Percentiles rank a stretch among this genome's conserved stretches.
phyloP scores from a whole-genome alignment of 306 rosid genomes.

The Ormosia semicastrata region DNA sequence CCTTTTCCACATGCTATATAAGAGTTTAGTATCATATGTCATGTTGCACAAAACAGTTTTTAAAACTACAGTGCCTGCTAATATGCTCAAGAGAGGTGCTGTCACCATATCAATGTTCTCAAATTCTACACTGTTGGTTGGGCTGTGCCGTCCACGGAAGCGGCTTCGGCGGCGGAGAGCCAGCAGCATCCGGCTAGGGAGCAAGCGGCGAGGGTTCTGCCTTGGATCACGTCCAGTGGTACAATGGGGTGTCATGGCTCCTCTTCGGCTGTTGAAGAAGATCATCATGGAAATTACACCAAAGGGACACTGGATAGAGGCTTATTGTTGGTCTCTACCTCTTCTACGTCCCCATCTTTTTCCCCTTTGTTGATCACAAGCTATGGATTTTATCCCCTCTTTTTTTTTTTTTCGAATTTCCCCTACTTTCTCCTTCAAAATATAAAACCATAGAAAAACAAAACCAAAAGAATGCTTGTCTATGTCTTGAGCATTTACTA shows the following conservation, averaged over 20 bases:
- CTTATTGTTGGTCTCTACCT: slow-evolving; percentile 72
- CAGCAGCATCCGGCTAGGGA: slow-evolving; percentile 68
- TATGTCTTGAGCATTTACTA: not conserved
- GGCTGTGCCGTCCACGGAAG: slow-evolving; percentile 60
- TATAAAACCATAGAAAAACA: not conserved
- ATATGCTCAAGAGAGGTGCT: slow-evolving; percentile 61
- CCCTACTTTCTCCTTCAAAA: not conserved
- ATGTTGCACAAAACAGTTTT: not conserved
- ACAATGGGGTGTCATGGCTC: slow-evolving; percentile 70
- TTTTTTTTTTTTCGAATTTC: not conserved
- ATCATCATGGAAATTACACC: slow-evolving; percentile 70
- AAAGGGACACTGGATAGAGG: slow-evolving; percentile 57
- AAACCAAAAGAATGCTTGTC: not conserved
- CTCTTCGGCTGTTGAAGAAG: slow-evolving; percentile 73
- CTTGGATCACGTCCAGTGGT: slow-evolving; percentile 58
- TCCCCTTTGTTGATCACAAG: slow-evolving; percentile 65
- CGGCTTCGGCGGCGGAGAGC: slow-evolving; percentile 60
- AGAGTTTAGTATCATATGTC: not conserved
- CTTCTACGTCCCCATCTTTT: slow-evolving; percentile 76
- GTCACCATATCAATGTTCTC: slow-evolving; percentile 57
- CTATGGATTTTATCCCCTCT: not conserved
- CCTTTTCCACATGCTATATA: slow-evolving; percentile 52
- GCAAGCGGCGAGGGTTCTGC: slow-evolving; percentile 65
- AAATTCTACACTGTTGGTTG: slow-evolving; percentile 43
- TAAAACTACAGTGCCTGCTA: not conserved